These are phyloP conservation scores for Torulaspora maleeae DNA, from an alignment of 805 yeast species.

Conservation along the genomic window DNA sequence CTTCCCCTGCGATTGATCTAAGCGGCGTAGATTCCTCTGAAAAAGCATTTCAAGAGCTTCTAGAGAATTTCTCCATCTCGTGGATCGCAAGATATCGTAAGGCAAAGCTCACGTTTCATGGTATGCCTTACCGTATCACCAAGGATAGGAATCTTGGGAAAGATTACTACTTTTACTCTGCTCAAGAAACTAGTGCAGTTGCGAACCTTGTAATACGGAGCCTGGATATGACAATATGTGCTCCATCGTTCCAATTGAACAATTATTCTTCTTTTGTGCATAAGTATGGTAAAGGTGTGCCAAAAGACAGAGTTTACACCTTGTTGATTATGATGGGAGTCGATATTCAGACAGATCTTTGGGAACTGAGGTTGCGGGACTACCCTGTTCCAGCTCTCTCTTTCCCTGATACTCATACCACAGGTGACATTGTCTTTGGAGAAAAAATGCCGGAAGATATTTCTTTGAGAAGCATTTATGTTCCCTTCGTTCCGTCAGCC, in stretches of 20 bases:
- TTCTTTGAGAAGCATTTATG: conserved; percentile 48
- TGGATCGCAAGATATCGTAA: conserved; percentile 36
- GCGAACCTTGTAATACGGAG: conserved; percentile 25
- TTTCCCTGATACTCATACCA: conserved; percentile 39
- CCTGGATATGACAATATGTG: conserved; percentile 23
- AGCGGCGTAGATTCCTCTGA: not conserved
- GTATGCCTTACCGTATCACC: conserved; percentile 25
- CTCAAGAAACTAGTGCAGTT: conserved; percentile 27
- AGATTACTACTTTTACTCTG: conserved; percentile 20
- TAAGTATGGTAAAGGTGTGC: conserved; percentile 48
- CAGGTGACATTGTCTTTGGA: conserved; percentile 52
- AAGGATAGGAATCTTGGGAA: conserved; percentile 18
- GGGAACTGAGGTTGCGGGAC: conserved; percentile 47
- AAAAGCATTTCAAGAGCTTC: conserved; percentile 18
- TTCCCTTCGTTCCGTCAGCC: conserved; percentile 55
- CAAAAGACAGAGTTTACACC: conserved; percentile 49
- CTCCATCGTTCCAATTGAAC: conserved; percentile 33
- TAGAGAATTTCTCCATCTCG: conserved; percentile 40
- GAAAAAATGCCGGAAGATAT: conserved; percentile 47
- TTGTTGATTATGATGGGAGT: conserved; percentile 49
- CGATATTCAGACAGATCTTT: conserved; percentile 41
- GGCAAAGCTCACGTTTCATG: conserved; percentile 31
- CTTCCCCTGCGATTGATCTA: conserved; percentile 1
- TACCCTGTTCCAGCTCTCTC: conserved; percentile 55
- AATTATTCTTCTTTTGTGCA: conserved; percentile 36